Percentiles rank a stretch among this genome's conserved stretches.
These are phyloP conservation scores for Endotrypanum monterogeii DNA, from an alignment of 208 protist species.

Conservation along the genomic window DNA sequence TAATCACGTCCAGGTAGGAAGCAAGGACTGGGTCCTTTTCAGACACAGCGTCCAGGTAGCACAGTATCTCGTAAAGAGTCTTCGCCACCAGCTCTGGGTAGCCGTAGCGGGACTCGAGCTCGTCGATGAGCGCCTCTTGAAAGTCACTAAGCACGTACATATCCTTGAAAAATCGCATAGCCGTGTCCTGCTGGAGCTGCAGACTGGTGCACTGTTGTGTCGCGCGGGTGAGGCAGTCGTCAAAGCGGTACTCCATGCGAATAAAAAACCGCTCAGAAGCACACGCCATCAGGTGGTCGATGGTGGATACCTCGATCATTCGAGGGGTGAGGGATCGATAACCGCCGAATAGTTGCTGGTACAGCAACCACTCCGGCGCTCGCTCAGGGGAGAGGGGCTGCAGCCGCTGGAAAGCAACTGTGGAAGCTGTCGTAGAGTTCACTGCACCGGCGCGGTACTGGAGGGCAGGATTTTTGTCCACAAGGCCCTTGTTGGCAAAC, in stretches of 20 bases:
- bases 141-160: constrained; percentile 82
- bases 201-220: constrained; percentile 63
- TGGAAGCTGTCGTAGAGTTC: constrained; percentile 72
- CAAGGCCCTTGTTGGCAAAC: constrained; percentile 33
- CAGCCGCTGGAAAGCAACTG: constrained; percentile 73
- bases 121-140: constrained; percentile 83
- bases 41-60: constrained; percentile 77
- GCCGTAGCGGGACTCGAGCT: constrained; percentile 84
- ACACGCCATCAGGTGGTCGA: constrained; percentile 83
- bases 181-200: constrained; percentile 69
- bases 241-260: constrained; percentile 76
- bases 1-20: constrained; percentile 79
- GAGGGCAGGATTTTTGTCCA: constrained; percentile 32
- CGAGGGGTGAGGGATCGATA: constrained; percentile 80
- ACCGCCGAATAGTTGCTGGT: constrained; percentile 73
- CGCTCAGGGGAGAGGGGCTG: constrained; percentile 87
- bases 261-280: constrained; percentile 80
- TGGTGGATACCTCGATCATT: constrained; percentile 79
- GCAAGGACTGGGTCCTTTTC: constrained; percentile 53
- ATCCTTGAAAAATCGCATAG: constrained; percentile 84
- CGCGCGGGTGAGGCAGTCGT: constrained; percentile 58
- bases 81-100: constrained; percentile 90
- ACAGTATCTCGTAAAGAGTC: constrained; percentile 88
- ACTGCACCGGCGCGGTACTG: constrained; percentile 54
- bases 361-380: constrained; percentile 83